These are phyloP conservation scores for Nakazawaea holstii DNA, from an alignment of 805 yeast genomes.

Conservation along the genomic window DNA sequence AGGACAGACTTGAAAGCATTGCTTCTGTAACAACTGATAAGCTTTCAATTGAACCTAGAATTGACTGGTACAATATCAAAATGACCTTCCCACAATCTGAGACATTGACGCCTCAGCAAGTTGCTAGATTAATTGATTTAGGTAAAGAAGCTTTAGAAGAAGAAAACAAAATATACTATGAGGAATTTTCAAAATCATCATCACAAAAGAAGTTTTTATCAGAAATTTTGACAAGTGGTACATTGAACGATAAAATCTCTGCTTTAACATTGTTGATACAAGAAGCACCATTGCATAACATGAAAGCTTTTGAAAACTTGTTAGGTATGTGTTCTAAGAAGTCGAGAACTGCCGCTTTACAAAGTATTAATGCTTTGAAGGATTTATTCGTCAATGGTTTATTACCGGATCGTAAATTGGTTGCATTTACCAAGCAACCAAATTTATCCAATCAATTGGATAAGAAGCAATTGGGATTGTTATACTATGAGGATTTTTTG, in stretches of 20 bases:
- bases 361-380: conserved; percentile 81
- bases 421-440: conserved; percentile 74
- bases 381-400: conserved; percentile 84
- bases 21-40: conserved; percentile 52
- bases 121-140: conserved; percentile 55
- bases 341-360: conserved; percentile 88
- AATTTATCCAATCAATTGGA: conserved; percentile 38
- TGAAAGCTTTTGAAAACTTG: conserved; percentile 77
- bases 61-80: conserved; percentile 74
- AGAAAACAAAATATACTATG: conserved; percentile 68
- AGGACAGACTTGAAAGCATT: conserved; percentile 26
- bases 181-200: conserved; percentile 67
- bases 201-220: conserved; percentile 85
- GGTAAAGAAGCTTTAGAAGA: conserved; percentile 61
- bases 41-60: conserved; percentile 52
- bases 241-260: conserved; percentile 89
- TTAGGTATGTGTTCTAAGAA: conserved; percentile 81
- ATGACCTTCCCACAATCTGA: conserved; percentile 28
- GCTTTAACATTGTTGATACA: conserved; percentile 90
- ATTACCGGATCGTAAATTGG: conserved; percentile 79
- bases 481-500: conserved; percentile 85
- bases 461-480: conserved; percentile 58
- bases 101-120: conserved; percentile 45
- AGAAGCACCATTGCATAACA: conserved; percentile 90
- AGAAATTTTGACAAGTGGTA: conserved; percentile 87